Evolutionary conservation across 768 basidiomycete species (phyloP).

Genomic region (Russula foetens): DNA sequence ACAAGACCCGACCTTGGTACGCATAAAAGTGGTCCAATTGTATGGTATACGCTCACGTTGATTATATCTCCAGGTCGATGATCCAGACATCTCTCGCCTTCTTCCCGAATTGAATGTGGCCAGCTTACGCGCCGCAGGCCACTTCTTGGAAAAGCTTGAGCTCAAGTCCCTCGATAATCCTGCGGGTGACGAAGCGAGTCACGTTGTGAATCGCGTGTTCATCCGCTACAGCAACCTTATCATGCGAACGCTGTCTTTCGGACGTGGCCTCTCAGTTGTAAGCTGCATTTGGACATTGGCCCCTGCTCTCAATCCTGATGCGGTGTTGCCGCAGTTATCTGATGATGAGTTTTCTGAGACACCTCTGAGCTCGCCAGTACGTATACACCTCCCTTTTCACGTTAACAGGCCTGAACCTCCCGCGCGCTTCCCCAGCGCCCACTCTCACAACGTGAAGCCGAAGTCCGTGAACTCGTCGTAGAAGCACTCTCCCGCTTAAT

Average conservation of each 20-base stretch:
- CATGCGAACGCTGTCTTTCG: slow-evolving; percentile 49
- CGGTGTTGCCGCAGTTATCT: background rate
- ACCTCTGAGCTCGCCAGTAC: background rate
- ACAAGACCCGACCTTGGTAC: slow-evolving; percentile 42
- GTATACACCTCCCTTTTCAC: background rate
- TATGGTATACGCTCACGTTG: background rate
- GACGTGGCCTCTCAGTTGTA: slow-evolving; percentile 36
- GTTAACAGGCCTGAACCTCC: background rate
- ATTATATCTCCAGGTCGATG: slow-evolving; percentile 24
- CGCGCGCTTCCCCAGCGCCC: slow-evolving; percentile 4
- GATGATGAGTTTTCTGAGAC: slow-evolving; percentile 3
- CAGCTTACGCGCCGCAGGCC: slow-evolving; percentile 66
- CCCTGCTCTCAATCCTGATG: background rate
- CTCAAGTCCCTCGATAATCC: slow-evolving; percentile 50
- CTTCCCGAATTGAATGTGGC: slow-evolving; percentile 65
- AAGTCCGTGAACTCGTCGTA: slow-evolving; percentile 70
- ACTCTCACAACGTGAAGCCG: slow-evolving; percentile 26
- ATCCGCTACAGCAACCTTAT: slow-evolving; percentile 66
- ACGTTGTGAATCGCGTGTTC: slow-evolving; percentile 71
- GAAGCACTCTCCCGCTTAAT: slow-evolving; percentile 76
- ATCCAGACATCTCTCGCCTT: slow-evolving; percentile 31
- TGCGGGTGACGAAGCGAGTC: slow-evolving; percentile 54
- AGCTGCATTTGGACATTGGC: background rate
- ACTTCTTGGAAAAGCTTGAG: slow-evolving; percentile 65
- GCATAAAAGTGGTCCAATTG: slow-evolving; percentile 21